phyloP scores from a whole-genome alignment of 1,284 basidiomycete genomes.

The Neonothopanus nambi region DNA sequence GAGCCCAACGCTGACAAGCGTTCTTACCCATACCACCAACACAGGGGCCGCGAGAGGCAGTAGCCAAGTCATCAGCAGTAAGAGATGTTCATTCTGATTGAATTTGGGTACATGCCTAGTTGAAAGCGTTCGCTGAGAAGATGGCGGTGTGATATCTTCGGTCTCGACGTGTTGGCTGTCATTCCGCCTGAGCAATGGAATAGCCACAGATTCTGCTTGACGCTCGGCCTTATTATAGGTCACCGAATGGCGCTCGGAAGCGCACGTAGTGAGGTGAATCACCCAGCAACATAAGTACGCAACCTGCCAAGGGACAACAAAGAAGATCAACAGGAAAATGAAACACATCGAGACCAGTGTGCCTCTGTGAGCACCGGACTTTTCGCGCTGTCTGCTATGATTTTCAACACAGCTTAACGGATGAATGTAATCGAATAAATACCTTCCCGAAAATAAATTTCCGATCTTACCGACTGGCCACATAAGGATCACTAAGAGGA shows the following conservation, averaged over 20 bases:
- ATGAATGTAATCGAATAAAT: constrained; percentile 17
- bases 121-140: neutral
- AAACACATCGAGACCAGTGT: constrained; percentile 60
- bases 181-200: constrained; percentile 21
- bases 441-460: constrained; percentile 41
- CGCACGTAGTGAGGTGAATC: constrained; percentile 71
- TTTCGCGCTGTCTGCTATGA: constrained; percentile 24
- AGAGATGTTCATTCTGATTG: constrained; percentile 58
- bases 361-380: constrained; percentile 38
- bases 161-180: constrained; percentile 3
- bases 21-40: constrained; percentile 89
- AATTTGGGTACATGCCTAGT: constrained; percentile 33
- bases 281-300: constrained; percentile 83
- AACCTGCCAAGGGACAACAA: constrained; percentile 88
- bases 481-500: constrained; percentile 44
- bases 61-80: constrained; percentile 83
- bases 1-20: constrained; percentile 71
- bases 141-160: neutral
- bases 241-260: constrained; percentile 25
- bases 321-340: constrained; percentile 66
- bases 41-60: constrained; percentile 81
- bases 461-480: constrained; percentile 41
- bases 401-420: constrained; percentile 2
- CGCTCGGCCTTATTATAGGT: constrained; percentile 15
- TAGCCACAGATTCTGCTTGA: constrained; percentile 18